Evolutionary conservation across 2,329 filamentous ascomycete genomes (phyloP).

Genomic region (Davidsoniella eucalypti): DNA sequence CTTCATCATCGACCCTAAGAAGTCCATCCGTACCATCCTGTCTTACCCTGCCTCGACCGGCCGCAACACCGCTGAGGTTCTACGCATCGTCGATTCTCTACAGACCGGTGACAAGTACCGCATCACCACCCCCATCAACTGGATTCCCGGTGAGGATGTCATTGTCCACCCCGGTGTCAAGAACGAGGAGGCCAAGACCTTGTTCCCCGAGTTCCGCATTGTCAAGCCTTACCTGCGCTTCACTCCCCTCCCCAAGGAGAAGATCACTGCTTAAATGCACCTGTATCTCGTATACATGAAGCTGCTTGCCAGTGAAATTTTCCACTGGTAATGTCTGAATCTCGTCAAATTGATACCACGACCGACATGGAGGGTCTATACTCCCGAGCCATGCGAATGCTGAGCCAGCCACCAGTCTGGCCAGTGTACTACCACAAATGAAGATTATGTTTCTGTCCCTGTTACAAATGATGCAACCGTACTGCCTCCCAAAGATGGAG

Average conservation of each 20-base stretch:
- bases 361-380: neutral
- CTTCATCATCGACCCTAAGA: constrained; percentile 85
- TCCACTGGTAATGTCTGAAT: neutral
- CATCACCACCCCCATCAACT: constrained; percentile 80
- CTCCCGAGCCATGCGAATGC: neutral
- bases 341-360: neutral
- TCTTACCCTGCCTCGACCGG: constrained; percentile 85
- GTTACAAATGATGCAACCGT: neutral
- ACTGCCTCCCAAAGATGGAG: constrained; percentile 2
- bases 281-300: no score
- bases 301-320: neutral
- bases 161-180: constrained; percentile 74
- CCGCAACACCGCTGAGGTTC: constrained; percentile 64
- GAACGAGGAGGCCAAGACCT: constrained; percentile 70
- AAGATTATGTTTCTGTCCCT: neutral
- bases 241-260: constrained; percentile 46
- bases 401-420: constrained; percentile 3
- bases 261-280: constrained; percentile 20
- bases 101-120: constrained; percentile 78
- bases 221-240: constrained; percentile 62
- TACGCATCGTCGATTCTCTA: constrained; percentile 63
- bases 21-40: constrained; percentile 85
- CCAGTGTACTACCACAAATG: neutral
- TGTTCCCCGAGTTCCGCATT: constrained; percentile 62
- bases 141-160: constrained; percentile 76